A percentile compares a stretch with the other conserved stretches of the same genome.
Conservation (phyloP, 2,329 filamentous ascomycete species). For the Metarhizium humberi region DNA sequence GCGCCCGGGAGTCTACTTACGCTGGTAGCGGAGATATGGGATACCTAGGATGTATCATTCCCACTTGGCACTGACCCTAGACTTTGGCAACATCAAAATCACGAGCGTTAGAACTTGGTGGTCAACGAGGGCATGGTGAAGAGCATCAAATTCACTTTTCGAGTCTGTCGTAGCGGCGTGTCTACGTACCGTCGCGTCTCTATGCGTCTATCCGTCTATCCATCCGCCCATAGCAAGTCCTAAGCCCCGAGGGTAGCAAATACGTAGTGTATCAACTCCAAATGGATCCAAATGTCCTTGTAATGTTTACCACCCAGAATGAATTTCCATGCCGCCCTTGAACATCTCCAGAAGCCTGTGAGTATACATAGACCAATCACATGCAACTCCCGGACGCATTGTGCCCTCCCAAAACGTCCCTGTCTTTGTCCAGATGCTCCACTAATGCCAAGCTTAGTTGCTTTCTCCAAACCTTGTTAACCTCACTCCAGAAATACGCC, state of each 20-base stretch:
- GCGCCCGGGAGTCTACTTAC: background rate
- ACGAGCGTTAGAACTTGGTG: too few relatives aligned
- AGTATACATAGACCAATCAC: background rate
- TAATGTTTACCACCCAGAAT: background rate
- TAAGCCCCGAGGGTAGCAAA: background rate
- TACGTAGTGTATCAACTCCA: background rate
- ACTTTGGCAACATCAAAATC: too few relatives aligned
- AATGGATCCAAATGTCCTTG: background rate
- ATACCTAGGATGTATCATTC: too few relatives aligned
- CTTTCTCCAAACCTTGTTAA: background rate
- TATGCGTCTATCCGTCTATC: background rate
- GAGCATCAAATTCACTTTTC: background rate
- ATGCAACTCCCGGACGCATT: background rate
- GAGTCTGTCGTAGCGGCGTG: too few relatives aligned
- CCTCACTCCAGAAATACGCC: background rate
- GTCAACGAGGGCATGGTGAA: background rate
- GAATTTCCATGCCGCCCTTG: background rate
- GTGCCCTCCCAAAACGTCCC: background rate
- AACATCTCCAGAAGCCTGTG: background rate
- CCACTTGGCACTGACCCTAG: too few relatives aligned
- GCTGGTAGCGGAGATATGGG: background rate
- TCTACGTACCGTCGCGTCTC: background rate
- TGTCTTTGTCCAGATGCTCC: background rate
- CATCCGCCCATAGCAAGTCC: background rate
- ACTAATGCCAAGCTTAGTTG: background rate